These are phyloP conservation scores for Cenchrus fungigraminus DNA, from an alignment of 176 grass and related monocot genomes.

Conservation along the genomic window DNA sequence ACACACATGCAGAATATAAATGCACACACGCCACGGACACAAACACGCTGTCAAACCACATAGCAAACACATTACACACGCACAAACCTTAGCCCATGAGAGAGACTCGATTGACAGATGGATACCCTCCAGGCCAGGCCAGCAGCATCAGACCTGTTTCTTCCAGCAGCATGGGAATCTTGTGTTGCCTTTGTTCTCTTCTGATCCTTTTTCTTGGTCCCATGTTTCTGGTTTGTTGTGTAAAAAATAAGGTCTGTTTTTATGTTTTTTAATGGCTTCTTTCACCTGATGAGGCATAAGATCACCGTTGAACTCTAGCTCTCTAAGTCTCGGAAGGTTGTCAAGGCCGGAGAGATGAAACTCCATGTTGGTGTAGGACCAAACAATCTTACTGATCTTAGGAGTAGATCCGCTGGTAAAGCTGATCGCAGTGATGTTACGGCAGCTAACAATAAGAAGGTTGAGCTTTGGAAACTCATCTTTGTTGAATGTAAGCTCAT, in stretches of 20 bases:
- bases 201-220: too few species aligned
- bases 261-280: background rate
- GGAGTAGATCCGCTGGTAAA: background rate
- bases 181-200: too few species aligned
- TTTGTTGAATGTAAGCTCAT: background rate
- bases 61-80: background rate
- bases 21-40: too few species aligned
- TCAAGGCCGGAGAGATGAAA: background rate
- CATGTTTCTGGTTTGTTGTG: too few species aligned
- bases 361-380: background rate
- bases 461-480: background rate
- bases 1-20: too few species aligned
- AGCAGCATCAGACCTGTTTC: too few species aligned
- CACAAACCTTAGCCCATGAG: background rate
- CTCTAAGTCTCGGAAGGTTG: background rate
- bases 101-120: too few species aligned
- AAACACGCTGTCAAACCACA: too few species aligned
- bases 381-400: conserved; percentile 11
- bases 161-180: too few species aligned
- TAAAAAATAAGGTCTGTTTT: background rate
- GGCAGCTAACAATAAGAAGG: background rate
- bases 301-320: conserved; percentile 5
- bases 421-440: background rate
- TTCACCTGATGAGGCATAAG: background rate
- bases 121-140: too few species aligned